Base-by-base conservation (phyloP, 177 flowering plant genomes). In the Vitis hybrid region DNA sequence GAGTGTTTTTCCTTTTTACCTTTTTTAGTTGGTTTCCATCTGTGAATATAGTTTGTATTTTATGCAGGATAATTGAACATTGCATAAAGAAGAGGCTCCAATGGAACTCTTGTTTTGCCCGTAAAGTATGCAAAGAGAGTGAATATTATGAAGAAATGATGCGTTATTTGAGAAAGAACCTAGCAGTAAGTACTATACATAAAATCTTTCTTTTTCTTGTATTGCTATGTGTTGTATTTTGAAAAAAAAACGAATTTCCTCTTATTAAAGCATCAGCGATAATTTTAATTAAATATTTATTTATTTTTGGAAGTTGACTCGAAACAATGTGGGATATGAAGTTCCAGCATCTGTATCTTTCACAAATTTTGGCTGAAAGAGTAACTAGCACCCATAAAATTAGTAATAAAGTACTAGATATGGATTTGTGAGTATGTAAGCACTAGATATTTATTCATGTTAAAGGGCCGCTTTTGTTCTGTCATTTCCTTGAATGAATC, bases 131-230 rank as follows among this genome's bases (percentile, higher is more conserved):
- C 79, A 95, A 87, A 80, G 99, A 95, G 82, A 73, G 85, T 68
- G 99, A 95, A 82, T 95, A 90, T 79, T 93, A 95, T 81, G 99
- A 95, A 80, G 98, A 91, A 54, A 86, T 95, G 98, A 91, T 95
- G 97, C 94, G 94, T 63, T 95, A 95, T 77, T 76, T 95, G 84
- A 89, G 97, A 73, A 93, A 75, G 82, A 93, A 88, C 79, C 80
- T 95, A 65, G 99, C 97, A 80, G 99, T 93, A 73, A 48, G 97
- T 80, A 53, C 53, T 58, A 45, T 39, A 18, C n/a, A 50, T 15
- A 10, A 49, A 31, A 22, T 55, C 8, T 16, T 31, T 62, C 3
- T 56, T 48, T 13, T 29, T 51, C 34, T 49, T 63, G 45, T 29
- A 34, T 55, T 73, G 50, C 50, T 51, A 63, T 22, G 45, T 5